Evolutionary conservation across 2,329 filamentous ascomycete species (phyloP).

Genomic region (Onygena corvina): DNA sequence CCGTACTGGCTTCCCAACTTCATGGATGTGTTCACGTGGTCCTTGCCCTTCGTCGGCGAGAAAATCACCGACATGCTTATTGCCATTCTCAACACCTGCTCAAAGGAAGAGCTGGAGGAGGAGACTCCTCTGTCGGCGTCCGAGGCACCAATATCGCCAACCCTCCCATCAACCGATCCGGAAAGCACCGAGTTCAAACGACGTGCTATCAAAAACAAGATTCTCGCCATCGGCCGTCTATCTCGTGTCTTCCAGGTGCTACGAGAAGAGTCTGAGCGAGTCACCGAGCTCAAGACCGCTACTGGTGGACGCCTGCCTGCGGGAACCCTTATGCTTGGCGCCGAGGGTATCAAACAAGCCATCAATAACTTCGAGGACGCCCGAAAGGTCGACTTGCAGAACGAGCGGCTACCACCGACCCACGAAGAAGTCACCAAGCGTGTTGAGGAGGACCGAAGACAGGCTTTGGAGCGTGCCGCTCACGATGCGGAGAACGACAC

Average conservation of each 20-base stretch:
- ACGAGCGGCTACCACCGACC: conserved; percentile 82
- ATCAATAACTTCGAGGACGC: conserved; percentile 96
- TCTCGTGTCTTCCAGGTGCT: conserved; percentile 97
- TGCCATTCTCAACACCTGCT: conserved; percentile 93
- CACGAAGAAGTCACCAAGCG: conserved; percentile 82
- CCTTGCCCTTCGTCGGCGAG: conserved; percentile 92
- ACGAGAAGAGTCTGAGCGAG: conserved; percentile 90
- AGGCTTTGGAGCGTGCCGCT: conserved; percentile 73
- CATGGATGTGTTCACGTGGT: conserved; percentile 99
- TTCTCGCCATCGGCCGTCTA: conserved; percentile 87
- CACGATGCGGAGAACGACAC: conserved; percentile 86
- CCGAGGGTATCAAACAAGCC: conserved; percentile 96
- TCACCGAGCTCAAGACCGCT: conserved; percentile 95
- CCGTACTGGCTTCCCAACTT: conserved; percentile 99
- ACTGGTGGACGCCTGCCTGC: conserved; percentile 84
- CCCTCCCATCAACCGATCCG: conserved; percentile 46
- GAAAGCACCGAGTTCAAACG: conserved; percentile 90
- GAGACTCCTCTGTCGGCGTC: conserved; percentile 65
- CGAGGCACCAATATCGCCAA: conserved; percentile 56
- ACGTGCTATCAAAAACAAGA: conserved; percentile 98
- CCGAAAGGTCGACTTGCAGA: conserved; percentile 90
- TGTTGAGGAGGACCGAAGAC: conserved; percentile 66
- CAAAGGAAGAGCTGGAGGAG: conserved; percentile 93
- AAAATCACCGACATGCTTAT: conserved; percentile 99
- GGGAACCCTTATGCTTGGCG: conserved; percentile 93